Evolutionary conservation across 306 rosid genomes (phyloP), one percentile per base, ranked within the genome.

Genomic region (Dalbergia cochinchinensis): DNA sequence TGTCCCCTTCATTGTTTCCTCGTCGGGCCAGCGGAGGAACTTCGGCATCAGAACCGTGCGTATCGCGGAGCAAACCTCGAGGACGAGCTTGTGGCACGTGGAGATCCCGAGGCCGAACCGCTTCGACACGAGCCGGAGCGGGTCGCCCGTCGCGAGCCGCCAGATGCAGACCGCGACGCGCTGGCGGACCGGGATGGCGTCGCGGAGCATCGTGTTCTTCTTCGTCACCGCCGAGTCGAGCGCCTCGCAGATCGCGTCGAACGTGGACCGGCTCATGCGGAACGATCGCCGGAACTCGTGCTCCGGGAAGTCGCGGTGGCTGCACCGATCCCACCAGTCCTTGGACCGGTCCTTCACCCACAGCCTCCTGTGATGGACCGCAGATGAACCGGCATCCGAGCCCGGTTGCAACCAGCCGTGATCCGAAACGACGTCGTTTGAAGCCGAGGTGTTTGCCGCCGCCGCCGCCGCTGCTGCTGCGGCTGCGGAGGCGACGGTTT

Each of bases 291-390:
- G 76, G 76, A 93, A 93, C 48, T 93, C 94, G 2, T 86, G 88
- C 3, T 93, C 97, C 1, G 92, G 89, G 53, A 87, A 88, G 39
- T 86, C 88, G 0, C 81, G 85, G 51, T 77, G 83, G 86, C 77
- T 91, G 78, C 83, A 83, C 26, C 34, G 72, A 13, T 93, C 93
- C 98, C 98, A 93, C 98, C 98, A 93, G 51, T 87, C 97, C 39
- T 87, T 91, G 0, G 94, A 87, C 84, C 98, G 76, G 88, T 91
- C 89, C 85, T 91, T 93, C 65, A 93, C 94, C 98, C 97, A 93
- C 0, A 93, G 47, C 53, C 98, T 69, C 58, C 97, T 58, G 44
- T 60, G 77, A 0, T 84, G 91, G 89, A 77, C 84, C 34, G 53
- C 5, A n/a, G 74, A 83, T 20, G 53, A 47, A 47, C 53, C 47